phyloP scores from a whole-genome alignment of 164 flowering plant genomes.

The Buxus sempervirens region DNA sequence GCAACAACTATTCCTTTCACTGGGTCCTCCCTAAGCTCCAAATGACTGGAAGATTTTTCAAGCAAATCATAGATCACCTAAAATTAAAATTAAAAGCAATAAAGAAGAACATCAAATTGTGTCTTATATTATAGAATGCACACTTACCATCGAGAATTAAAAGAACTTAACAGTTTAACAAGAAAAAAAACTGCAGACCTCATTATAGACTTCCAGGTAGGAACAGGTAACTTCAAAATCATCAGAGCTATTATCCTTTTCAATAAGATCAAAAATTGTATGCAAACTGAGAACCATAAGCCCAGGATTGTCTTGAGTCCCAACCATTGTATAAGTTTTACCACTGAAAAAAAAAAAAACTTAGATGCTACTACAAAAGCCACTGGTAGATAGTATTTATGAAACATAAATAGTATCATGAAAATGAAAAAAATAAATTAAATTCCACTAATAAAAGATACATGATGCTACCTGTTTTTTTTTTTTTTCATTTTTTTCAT shows the following conservation, averaged over 20 bases:
- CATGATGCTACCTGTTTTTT: no score
- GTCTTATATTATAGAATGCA: conserved; percentile 2
- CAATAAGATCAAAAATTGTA: conserved; percentile 71
- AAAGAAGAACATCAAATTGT: conserved; percentile 14
- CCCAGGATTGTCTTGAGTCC: conserved; percentile 76
- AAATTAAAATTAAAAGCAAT: no score
- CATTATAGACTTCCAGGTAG: conserved; percentile 95
- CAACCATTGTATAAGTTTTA: conserved; percentile 92
- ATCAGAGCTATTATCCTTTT: conserved; percentile 53
- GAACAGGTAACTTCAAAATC: conserved; percentile 84
- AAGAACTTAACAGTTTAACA: conserved; percentile 6
- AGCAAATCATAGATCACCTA: conserved; percentile 95
- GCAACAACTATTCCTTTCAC: conserved; percentile 76
- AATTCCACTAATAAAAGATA: not conserved
- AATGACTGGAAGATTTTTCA: conserved; percentile 81
- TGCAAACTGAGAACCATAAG: conserved; percentile 91
- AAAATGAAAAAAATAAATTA: not conserved
- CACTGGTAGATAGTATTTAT: not conserved
- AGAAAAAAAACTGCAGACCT: conserved; percentile 41
- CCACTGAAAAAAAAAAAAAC: conserved; percentile 49
- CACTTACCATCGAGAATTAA: not conserved
- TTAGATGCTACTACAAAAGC: not conserved
- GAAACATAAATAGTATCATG: conserved; percentile 1
- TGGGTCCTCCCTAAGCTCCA: conserved; percentile 95
- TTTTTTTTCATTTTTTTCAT: no score